phyloP scores from a whole-genome alignment of 345 rosid species.

The Salix arbutifolia region DNA sequence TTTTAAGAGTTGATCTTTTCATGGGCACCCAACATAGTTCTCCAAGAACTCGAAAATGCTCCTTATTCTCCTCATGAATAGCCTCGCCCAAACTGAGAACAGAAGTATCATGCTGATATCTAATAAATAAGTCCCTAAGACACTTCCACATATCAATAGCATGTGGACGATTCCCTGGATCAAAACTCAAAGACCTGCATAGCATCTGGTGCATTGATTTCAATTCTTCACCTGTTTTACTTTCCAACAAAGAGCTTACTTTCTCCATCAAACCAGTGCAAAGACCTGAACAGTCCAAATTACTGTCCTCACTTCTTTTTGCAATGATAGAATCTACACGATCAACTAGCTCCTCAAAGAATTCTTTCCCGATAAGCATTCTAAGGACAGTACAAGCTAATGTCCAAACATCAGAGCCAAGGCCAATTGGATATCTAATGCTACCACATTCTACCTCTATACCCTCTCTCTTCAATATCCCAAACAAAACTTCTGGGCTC shows the following conservation, averaged over 20 bases:
- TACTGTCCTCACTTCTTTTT: conserved; percentile 24
- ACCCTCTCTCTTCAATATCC: conserved; percentile 39
- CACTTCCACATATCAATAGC: conserved; percentile 59
- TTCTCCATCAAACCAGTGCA: conserved; percentile 41
- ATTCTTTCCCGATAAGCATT: conserved; percentile 48
- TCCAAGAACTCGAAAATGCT: conserved; percentile 50
- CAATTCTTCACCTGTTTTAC: conserved; percentile 34
- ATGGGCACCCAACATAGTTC: conserved; percentile 37
- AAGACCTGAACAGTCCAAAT: conserved; percentile 27
- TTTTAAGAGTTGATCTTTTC: conserved; percentile 18
- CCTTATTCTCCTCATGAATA: conserved; percentile 24
- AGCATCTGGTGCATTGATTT: conserved; percentile 40
- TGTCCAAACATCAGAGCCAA: conserved; percentile 70
- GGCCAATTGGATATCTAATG: conserved; percentile 27
- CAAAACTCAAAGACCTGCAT: conserved; percentile 51
- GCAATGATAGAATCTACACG: conserved; percentile 20
- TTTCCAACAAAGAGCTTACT: conserved; percentile 28
- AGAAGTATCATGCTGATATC: conserved; percentile 25
- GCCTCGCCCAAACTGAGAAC: conserved; percentile 22
- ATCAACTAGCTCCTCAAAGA: conserved; percentile 37
- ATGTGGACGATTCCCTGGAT: conserved; percentile 53
- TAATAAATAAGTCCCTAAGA: conserved; percentile 49
- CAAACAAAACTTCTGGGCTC: conserved; percentile 63
- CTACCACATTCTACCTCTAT: conserved; percentile 17
- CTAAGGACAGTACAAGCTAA: conserved; percentile 55